Base-by-base conservation (phyloP, 2,329 filamentous ascomycete species). In the Rhinocladiella similis region DNA sequence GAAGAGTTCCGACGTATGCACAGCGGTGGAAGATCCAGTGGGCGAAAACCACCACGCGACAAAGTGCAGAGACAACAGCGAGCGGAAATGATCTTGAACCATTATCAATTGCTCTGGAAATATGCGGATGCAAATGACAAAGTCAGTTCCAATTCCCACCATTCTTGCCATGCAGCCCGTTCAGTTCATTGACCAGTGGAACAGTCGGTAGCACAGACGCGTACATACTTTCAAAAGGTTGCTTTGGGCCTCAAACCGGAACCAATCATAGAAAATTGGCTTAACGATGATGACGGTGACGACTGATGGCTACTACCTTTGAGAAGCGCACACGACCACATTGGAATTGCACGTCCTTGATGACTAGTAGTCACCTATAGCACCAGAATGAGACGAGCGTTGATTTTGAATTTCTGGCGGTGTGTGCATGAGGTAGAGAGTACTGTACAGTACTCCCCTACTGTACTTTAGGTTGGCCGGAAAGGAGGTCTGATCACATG, bases 91-190 rank as follows among this genome's bases (percentile, higher is more conserved):
- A 56, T 58, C 13, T 47, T 60, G 5, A 35, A 41, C 35, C 53
- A 58, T 39, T 56, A 61, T 38, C 51, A 57, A 46, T 50, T 77
- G 3, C 61, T 77, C 2, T 70, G 73, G 7, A 67, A 72, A 3
- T 73, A 77, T 56, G 73, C 73, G 0, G 53, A 75, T 6, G 70
- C 68, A 14, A 71, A 69, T 18, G 66, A 70, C 18, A 68, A 73
- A 62, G 74, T 76, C 60, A 43, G 66, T 57, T 7, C 10, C 29
- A 22, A 19, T 56, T 33, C 12, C 41, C 27, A 16, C 50, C n/a
- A n/a, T n/a, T n/a, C 45, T 20, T 43, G 5, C 25, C 39, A 20
- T 25, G 38, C n/a, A 41, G 18, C 5, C n/a, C 10, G 10, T 22
- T 18, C 16, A 13, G 13, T 3, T 22, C 4, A 18, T 12, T 20